These are phyloP conservation scores for Phytophthora citrophthora DNA, from an alignment of 352 stramenopile species.

Conservation along the genomic window DNA sequence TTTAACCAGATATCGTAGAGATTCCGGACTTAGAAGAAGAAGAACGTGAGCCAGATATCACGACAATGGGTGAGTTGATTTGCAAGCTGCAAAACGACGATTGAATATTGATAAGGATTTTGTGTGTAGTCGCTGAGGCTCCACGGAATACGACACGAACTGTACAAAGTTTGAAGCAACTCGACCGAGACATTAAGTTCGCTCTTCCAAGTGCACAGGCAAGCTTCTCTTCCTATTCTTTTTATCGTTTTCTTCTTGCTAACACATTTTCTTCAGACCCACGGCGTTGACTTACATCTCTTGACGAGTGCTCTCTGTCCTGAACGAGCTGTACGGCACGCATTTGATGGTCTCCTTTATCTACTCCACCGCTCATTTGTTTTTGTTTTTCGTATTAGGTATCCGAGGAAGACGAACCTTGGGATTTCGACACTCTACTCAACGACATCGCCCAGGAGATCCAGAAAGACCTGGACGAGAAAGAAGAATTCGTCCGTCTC, in stretches of 20 bases:
- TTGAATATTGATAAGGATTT: background rate
- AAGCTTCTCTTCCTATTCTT: background rate
- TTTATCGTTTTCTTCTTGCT: background rate
- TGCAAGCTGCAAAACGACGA: too few relatives aligned
- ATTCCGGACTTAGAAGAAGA: slow-evolving; percentile 85
- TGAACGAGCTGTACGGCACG: slow-evolving; percentile 62
- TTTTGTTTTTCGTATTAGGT: slow-evolving; percentile 40
- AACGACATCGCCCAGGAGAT: slow-evolving; percentile 85
- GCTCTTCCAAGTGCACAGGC: slow-evolving; percentile 66
- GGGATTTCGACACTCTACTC: slow-evolving; percentile 78
- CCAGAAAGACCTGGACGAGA: slow-evolving; percentile 80
- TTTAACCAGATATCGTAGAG: slow-evolving; percentile 69
- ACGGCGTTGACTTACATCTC: slow-evolving; percentile 71
- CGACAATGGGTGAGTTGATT: slow-evolving; percentile 36
- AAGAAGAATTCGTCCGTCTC: slow-evolving; percentile 65
- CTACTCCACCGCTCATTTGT: background rate
- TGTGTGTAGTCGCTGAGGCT: slow-evolving; percentile 67
- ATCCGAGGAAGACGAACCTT: slow-evolving; percentile 66
- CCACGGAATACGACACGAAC: slow-evolving; percentile 71
- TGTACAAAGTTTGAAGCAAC: slow-evolving; percentile 80
- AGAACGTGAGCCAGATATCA: slow-evolving; percentile 80
- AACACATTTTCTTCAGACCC: slow-evolving; percentile 33
- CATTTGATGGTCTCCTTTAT: background rate
- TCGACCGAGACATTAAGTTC: slow-evolving; percentile 83
- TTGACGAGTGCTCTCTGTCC: slow-evolving; percentile 72